Percentiles rank a stretch among this genome's conserved stretches.
These are phyloP conservation scores for Coemansia erecta DNA, from an alignment of 192 early-diverging fungal species.

Conservation along the genomic window DNA sequence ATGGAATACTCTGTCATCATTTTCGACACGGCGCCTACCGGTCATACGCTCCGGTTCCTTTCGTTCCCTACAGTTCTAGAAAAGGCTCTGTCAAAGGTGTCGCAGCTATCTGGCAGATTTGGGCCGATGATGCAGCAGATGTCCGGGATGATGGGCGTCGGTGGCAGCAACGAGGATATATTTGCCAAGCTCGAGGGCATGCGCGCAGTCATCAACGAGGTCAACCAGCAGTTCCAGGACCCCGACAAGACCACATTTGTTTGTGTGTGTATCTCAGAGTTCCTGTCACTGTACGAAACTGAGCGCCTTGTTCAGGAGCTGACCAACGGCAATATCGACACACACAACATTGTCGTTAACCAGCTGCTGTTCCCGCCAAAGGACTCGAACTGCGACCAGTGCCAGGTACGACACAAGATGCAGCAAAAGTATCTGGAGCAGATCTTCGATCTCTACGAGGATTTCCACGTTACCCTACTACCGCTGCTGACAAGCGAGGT, in stretches of 20 bases:
- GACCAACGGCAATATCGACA: slow-evolving; percentile 95
- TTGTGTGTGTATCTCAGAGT: slow-evolving; percentile 99
- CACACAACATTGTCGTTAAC: slow-evolving; percentile 99
- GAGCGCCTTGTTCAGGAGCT: slow-evolving; percentile 99
- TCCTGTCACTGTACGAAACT: slow-evolving; percentile 99
- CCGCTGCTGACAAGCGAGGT: slow-evolving; percentile 96
- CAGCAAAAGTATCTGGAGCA: slow-evolving; percentile 98
- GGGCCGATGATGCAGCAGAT: slow-evolving; percentile 95
- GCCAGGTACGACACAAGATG: slow-evolving; percentile 93
- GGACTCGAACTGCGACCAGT: slow-evolving; percentile 82
- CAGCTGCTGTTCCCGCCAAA: slow-evolving; percentile 94
- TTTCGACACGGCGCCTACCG: slow-evolving; percentile 99
- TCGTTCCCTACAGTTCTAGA: slow-evolving; percentile 97
- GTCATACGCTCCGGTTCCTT: slow-evolving; percentile 98
- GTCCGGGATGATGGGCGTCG: slow-evolving; percentile 80
- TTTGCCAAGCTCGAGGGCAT: slow-evolving; percentile 95
- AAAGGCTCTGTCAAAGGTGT: slow-evolving; percentile 96
- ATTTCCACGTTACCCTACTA: slow-evolving; percentile 94
- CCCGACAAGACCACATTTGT: slow-evolving; percentile 98
- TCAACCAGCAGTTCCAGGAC: slow-evolving; percentile 99
- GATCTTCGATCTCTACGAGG: slow-evolving; percentile 98
- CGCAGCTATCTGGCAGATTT: slow-evolving; percentile 86
- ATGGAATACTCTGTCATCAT: slow-evolving; percentile 99
- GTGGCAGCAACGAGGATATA: slow-evolving; percentile 88
- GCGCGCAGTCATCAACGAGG: slow-evolving; percentile 94